Base-by-base conservation (phyloP, 495 filamentous ascomycete species). In the Hypoxylon trugodes region DNA sequence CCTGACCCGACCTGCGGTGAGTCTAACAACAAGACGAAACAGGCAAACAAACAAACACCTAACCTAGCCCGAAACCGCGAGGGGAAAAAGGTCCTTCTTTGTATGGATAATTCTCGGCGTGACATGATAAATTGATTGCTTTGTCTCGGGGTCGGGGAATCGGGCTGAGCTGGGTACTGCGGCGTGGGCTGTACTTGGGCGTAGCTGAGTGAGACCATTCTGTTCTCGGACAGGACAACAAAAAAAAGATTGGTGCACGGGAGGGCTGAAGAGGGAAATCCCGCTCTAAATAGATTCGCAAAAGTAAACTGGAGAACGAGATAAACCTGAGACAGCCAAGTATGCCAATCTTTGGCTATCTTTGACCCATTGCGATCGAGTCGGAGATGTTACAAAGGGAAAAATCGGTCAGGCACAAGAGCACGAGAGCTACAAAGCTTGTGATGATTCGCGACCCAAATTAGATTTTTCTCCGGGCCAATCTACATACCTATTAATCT, bases 121-220 rank as follows among this genome's bases (percentile, higher is more conserved):
- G 51, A 15, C 38, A n/a, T 30, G 26, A 24, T 25, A 22, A 26
- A 18, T 24, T 16, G 15, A 13, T 25, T 6, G 12, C 33, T 48
- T 48, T 62, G 50, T 62, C 50, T 62, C 50, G 45, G 46, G 33
- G 35, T 38, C 7, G 16, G 38, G 13, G 24, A 25, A 26, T 47
- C 36, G 36, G n/a, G 25, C 28, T 30, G 5, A 5, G 28, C n/a
- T n/a, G n/a, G n/a, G n/a, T n/a, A n/a, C n/a, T n/a, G n/a, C n/a
- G n/a, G n/a, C n/a, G n/a, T n/a, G n/a, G n/a, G n/a, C n/a, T n/a
- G n/a, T n/a, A n/a, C n/a, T n/a, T n/a, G n/a, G n/a, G n/a, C n/a
- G 28, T 5, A 26, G 43, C 43, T 47, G 22, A 47, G n/a, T 32
- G 43, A 30, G 43, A 47, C 43, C 25, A 16, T 47, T 47, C 25